Evolutionary conservation across 495 filamentous ascomycete species (phyloP), one percentile per base, ranked within the genome.

Genomic region (Penicillium paradoxum): DNA sequence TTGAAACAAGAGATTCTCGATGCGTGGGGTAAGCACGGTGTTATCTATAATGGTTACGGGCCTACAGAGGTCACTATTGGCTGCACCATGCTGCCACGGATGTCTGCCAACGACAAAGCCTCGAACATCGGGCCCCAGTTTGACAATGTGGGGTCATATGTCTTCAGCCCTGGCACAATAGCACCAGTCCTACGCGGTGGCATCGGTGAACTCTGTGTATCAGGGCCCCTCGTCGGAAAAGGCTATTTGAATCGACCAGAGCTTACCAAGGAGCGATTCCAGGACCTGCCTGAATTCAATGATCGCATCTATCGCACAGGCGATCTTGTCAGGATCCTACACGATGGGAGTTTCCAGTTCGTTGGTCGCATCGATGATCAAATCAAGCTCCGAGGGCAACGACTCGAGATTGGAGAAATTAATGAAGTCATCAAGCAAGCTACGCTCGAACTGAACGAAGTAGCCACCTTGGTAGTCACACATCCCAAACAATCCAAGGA

Each of bases 51-150:
- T 44, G 73, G 73, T 3, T 88, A 88, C 47, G 91, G 91, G 5
- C 91, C 91, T 1, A 96, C 91, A 0, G 91, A 97, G 64, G 83
- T 86, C 0, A 95, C 91, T 0, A 96, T 97, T 57, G 91, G 91
- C 4, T 85, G 86, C 38, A 90, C 90, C 68, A 90, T 84, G 54
- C 61, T 66, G 19, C 81, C 84, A 9, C 78, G 84, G 32, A 86
- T 96, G 32, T 83, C 83, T 1, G 58, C 67, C 18, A 83, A 83
- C 44, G 89, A 87, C 7, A 87, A 86, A 46, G 74, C 89, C 1
- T 85, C 87, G 3, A 96, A 96, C 68, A 95, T 97, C 54, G 91
- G 91, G 0, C 78, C 71, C 18, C 88, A 90, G 52, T 90, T 95
- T 52, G 77, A 83, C 46, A 92, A 95, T 45, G 90, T 93, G 6